A percentile compares a stretch with the other conserved stretches of the same genome.
Conservation (phyloP, 1,284 basidiomycete species). For the Cutaneotrichosporon dermatis region DNA sequence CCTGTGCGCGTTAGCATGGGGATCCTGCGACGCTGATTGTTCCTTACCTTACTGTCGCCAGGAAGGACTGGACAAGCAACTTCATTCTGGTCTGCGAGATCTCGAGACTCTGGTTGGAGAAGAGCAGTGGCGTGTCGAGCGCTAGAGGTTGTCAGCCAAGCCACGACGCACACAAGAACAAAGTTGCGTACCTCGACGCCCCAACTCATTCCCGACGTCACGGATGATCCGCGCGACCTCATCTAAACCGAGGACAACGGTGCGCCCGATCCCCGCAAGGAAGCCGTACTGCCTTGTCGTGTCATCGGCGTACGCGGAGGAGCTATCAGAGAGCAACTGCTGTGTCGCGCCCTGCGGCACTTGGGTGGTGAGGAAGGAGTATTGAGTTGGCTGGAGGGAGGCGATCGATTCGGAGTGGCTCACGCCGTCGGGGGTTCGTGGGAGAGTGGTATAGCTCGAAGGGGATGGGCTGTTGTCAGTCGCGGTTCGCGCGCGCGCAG, state of each 20-base stretch:
- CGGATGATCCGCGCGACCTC: slow-evolving; percentile 66
- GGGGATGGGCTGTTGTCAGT: neutral
- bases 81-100: slow-evolving; percentile 66
- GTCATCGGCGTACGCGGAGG: slow-evolving; percentile 29
- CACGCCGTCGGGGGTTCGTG: neutral
- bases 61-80: slow-evolving; percentile 68
- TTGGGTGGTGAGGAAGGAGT: slow-evolving; percentile 32
- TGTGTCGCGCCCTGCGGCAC: slow-evolving; percentile 23
- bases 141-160: slow-evolving; percentile 48
- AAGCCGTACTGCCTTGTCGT: slow-evolving; percentile 34
- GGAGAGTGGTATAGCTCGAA: neutral
- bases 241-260: slow-evolving; percentile 61
- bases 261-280: slow-evolving; percentile 31
- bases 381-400: slow-evolving; percentile 30
- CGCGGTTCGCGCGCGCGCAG: neutral
- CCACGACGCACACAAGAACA: neutral
- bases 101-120: slow-evolving; percentile 79
- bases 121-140: slow-evolving; percentile 80
- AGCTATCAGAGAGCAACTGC: slow-evolving; percentile 30
- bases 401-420: slow-evolving; percentile 3
- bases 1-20: neutral
- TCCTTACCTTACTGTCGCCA: slow-evolving; percentile 49
- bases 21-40: neutral
- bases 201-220: slow-evolving; percentile 66
- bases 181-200: slow-evolving; percentile 53